Percentiles rank a stretch among this genome's conserved stretches.
Conservation (phyloP, 345 rosid genomes). For the Eucalyptus camaldulensis region DNA sequence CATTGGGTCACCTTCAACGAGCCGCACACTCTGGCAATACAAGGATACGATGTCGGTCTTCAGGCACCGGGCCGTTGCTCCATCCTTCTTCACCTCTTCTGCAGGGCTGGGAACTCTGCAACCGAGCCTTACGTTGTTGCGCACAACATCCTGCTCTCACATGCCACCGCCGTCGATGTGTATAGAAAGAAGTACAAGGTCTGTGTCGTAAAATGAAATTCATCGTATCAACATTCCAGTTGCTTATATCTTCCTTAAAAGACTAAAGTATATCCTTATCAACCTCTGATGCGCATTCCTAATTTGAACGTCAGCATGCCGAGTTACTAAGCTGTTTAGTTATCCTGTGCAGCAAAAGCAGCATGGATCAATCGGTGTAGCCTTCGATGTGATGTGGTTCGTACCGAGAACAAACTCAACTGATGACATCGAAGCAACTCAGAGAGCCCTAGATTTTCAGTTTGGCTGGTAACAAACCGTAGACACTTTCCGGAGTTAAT, state of each 20-base stretch:
- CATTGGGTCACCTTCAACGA: slow-evolving; percentile 94
- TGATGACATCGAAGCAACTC: slow-evolving; percentile 61
- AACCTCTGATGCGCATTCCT: neutral
- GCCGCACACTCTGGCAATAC: slow-evolving; percentile 74
- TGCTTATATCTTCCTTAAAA: neutral
- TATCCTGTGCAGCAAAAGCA: slow-evolving; percentile 42
- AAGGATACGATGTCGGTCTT: slow-evolving; percentile 84
- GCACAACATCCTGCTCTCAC: slow-evolving; percentile 68
- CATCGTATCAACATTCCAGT: neutral
- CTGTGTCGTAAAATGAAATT: neutral
- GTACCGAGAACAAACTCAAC: slow-evolving; percentile 49
- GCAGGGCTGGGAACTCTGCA: slow-evolving; percentile 74
- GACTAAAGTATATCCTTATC: neutral
- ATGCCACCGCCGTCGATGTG: slow-evolving; percentile 47
- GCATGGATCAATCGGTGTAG: slow-evolving; percentile 58
- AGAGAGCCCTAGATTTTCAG: slow-evolving; percentile 97
- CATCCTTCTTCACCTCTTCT: slow-evolving; percentile 45
- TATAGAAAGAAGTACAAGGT: slow-evolving; percentile 77
- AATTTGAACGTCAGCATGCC: neutral
- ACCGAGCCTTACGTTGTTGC: slow-evolving; percentile 89
- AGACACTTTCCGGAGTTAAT: neutral
- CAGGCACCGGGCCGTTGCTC: slow-evolving; percentile 90
- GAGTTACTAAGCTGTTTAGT: neutral
- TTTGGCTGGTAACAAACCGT: slow-evolving; percentile 61
- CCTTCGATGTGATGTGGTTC: slow-evolving; percentile 81